Evolutionary conservation across 306 rosid species (phyloP).

Genomic region (Cucurbita pepo): DNA sequence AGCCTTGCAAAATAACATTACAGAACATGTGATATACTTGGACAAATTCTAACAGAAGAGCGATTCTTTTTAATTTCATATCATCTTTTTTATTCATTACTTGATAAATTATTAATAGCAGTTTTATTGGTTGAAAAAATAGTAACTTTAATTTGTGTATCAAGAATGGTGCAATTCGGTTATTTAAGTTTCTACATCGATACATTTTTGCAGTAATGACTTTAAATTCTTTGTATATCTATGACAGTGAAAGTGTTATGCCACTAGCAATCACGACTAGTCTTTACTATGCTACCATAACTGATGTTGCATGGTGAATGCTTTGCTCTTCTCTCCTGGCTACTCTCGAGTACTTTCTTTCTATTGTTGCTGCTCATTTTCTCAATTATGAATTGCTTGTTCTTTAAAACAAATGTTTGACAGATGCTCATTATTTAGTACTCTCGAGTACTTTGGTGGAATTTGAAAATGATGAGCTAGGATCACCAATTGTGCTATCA

Average conservation of each 20-base stretch:
- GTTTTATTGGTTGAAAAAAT: not conserved
- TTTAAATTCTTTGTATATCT: conserved; percentile 68
- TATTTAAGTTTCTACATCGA: conserved; percentile 83
- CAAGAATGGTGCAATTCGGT: conserved; percentile 38
- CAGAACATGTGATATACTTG: not conserved
- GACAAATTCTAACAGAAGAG: not conserved
- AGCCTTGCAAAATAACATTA: not conserved
- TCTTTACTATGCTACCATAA: conserved; percentile 85
- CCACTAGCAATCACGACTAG: conserved; percentile 76
- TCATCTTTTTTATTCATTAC: conserved; percentile 5
- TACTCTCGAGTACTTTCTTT: not conserved
- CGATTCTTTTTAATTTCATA: conserved; percentile 3
- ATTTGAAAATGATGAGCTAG: conserved; percentile 67
- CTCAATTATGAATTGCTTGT: conserved; percentile 8
- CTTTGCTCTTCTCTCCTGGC: not conserved
- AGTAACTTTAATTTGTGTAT: not conserved
- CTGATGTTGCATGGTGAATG: conserved; percentile 76
- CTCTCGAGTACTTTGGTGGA: conserved; percentile 82
- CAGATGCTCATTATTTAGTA: conserved; percentile 66
- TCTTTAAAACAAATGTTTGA: conserved; percentile 45
- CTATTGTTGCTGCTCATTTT: not conserved
- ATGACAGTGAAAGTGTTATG: conserved; percentile 62
- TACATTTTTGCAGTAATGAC: conserved; percentile 76
- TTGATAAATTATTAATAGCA: not conserved
- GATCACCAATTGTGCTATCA: conserved; percentile 34